These are phyloP conservation scores for Tagetes patula DNA, from an alignment of 129 eudicot species.

Conservation along the genomic window DNA sequence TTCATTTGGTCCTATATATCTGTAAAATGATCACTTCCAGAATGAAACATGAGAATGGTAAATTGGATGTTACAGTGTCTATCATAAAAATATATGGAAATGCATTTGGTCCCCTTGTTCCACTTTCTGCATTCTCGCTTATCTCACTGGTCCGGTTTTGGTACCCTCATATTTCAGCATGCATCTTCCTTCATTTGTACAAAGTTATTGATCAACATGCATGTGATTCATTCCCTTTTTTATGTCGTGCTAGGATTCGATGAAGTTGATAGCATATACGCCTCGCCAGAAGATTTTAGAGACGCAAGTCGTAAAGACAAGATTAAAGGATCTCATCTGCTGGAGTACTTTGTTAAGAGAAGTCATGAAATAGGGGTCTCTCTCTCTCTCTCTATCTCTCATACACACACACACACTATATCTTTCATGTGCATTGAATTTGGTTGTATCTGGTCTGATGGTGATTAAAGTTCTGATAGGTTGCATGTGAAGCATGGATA, in stretches of 20 bases:
- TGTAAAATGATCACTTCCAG: conserved; percentile 9
- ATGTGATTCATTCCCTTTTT: neutral
- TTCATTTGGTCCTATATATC: neutral
- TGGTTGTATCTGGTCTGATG: neutral
- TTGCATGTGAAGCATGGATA: conserved; percentile 94
- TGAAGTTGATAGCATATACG: conserved; percentile 82
- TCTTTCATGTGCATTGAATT: neutral
- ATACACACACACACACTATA: neutral
- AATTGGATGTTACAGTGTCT: neutral
- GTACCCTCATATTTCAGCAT: neutral
- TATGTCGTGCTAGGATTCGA: conserved; percentile 63
- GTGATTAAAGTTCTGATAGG: conserved; percentile 39
- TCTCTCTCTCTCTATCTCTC: conserved; percentile 7
- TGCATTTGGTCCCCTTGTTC: conserved; percentile 6
- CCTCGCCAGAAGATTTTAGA: conserved; percentile 92
- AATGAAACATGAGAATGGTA: conserved; percentile 2
- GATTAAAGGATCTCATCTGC: conserved; percentile 68
- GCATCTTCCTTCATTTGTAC: conserved; percentile 4
- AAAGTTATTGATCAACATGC: neutral
- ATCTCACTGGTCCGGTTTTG: conserved; percentile 8
- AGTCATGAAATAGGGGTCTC: conserved; percentile 88
- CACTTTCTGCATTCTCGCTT: conserved; percentile 5
- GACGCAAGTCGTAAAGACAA: conserved; percentile 52
- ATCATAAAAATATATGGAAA: neutral
- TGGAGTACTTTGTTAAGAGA: conserved; percentile 82